Evolutionary conservation across 225 moss, liverwort and hornwort species (phyloP).

Genomic region (Pseudoscleropodium purum): DNA sequence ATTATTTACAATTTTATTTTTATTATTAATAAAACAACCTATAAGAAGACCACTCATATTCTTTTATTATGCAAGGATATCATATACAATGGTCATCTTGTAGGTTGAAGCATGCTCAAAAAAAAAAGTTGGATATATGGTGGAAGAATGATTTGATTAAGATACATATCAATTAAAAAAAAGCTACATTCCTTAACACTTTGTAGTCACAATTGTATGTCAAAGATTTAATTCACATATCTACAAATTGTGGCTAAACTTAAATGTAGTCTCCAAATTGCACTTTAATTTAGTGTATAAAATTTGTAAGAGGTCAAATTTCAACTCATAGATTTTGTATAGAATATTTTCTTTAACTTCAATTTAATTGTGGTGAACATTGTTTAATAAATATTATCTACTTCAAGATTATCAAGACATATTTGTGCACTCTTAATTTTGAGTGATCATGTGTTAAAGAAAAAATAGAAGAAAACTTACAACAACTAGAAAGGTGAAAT

Average conservation of each 20-base stretch:
- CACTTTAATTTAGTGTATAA: neutral
- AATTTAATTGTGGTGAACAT: neutral
- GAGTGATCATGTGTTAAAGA: no score
- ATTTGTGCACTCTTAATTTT: neutral
- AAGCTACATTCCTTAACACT: neutral
- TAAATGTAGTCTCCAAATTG: neutral
- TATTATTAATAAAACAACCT: neutral
- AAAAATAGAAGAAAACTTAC: no score
- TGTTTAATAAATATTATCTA: neutral
- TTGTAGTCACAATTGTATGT: fast-evolving
- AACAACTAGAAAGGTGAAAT: no score
- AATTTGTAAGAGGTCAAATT: neutral
- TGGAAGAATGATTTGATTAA: neutral
- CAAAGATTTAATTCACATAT: neutral
- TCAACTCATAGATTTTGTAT: neutral
- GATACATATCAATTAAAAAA: neutral
- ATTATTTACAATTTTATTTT: neutral
- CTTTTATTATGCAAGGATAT: neutral
- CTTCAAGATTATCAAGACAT: no score
- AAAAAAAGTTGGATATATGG: neutral
- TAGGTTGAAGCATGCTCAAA: neutral
- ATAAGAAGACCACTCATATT: neutral
- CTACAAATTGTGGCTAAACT: neutral
- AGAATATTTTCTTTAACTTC: neutral
- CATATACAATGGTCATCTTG: neutral